Evolutionary conservation across 169 alveolate species (phyloP).

Genomic region (Miamiensis avidus): DNA sequence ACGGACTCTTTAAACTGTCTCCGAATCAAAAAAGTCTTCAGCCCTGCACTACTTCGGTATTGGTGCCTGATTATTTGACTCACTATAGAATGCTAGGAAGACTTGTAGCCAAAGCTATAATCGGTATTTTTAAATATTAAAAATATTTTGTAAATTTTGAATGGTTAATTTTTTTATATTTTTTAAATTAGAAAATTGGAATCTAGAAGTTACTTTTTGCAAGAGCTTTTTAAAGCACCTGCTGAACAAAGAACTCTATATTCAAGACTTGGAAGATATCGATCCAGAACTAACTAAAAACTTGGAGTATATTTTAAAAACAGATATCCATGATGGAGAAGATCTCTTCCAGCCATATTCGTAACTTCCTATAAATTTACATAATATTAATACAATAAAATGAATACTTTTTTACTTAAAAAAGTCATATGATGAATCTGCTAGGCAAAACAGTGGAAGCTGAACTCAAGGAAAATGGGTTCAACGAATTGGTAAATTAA

Average conservation of each 20-base stretch:
- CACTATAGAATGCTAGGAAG: conserved; percentile 77
- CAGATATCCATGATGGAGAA: conserved; percentile 43
- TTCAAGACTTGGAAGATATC: conserved; percentile 78
- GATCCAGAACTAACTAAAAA: conserved; percentile 68
- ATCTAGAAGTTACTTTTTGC: conserved; percentile 34
- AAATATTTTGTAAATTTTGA: conserved; percentile 62
- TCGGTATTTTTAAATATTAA: conserved; percentile 67
- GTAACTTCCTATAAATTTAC: conserved; percentile 28
- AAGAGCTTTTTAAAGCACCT: conserved; percentile 20
- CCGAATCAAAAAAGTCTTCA: conserved; percentile 62
- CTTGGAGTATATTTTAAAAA: conserved; percentile 68
- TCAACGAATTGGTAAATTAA: conserved; percentile 67
- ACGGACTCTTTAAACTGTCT: conserved; percentile 62
- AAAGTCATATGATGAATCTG: conserved; percentile 2
- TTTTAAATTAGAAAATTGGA: neutral
- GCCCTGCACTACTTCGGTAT: conserved; percentile 63
- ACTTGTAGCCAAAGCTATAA: conserved; percentile 74
- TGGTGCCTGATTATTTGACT: conserved; percentile 54
- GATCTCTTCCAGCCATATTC: conserved; percentile 48
- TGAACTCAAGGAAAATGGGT: conserved; percentile 70
- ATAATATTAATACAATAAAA: no score
- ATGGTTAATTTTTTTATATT: neutral
- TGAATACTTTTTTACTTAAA: no score
- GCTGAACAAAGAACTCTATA: conserved; percentile 54
- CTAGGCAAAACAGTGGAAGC: conserved; percentile 60